Conservation (phyloP, 2,329 filamentous ascomycete genomes). For the Phaeosphaeria sp. region DNA sequence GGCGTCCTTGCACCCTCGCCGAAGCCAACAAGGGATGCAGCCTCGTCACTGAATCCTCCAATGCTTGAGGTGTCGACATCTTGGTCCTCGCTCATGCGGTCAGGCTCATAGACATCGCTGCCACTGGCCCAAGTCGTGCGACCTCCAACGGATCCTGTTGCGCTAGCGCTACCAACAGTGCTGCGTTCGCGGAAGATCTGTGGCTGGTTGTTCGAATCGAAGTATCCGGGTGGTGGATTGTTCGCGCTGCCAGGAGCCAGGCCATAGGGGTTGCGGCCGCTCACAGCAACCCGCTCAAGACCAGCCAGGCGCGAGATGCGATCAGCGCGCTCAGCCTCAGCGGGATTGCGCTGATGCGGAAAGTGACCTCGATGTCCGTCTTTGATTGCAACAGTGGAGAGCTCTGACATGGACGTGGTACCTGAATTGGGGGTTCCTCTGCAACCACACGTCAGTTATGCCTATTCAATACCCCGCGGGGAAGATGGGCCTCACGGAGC, state of each 20-base stretch:
- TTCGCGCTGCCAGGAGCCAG: conserved; percentile 54
- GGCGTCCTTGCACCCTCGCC: conserved; percentile 80
- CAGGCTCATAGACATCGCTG: conserved; percentile 67
- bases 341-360: conserved; percentile 69
- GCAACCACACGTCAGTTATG: conserved; percentile 20
- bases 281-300: conserved; percentile 85
- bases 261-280: conserved; percentile 61
- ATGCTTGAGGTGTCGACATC: conserved; percentile 68
- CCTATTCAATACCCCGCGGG: conserved; percentile 11
- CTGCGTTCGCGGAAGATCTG: conserved; percentile 75
- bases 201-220: conserved; percentile 75
- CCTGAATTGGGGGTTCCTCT: conserved; percentile 93
- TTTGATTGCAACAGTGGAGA: conserved; percentile 95
- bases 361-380: conserved; percentile 89
- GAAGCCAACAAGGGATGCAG: conserved; percentile 85
- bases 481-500: conserved; percentile 71
- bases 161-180: conserved; percentile 89
- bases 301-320: conserved; percentile 93
- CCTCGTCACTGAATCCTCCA: conserved; percentile 85
- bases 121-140: conserved; percentile 73
- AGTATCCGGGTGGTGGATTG: conserved; percentile 67
- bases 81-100: conserved; percentile 73
- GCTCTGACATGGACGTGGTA: conserved; percentile 87
- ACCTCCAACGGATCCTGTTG: conserved; percentile 78
- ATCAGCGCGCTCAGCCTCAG: conserved; percentile 91